Conservation (phyloP, 495 filamentous ascomycete species). For the Hypoxylon lenormandii region DNA sequence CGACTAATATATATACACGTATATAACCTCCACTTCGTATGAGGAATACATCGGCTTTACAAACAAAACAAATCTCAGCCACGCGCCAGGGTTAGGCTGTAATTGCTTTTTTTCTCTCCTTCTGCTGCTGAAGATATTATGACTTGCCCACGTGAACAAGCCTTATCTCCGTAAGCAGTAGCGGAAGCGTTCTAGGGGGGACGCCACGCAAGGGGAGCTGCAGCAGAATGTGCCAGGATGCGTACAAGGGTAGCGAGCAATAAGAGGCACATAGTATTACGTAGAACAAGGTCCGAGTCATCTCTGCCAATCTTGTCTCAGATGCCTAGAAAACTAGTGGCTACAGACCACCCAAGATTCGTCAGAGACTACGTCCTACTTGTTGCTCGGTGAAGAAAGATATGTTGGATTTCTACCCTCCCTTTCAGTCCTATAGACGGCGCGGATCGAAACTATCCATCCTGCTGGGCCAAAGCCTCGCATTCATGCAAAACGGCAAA, state of each 20-base stretch:
- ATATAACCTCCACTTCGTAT: not conserved
- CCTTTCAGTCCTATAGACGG: not conserved
- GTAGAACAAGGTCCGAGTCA: conserved; percentile 22
- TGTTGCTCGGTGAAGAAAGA: conserved; percentile 18
- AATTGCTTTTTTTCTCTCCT: conserved; percentile 31
- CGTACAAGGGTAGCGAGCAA: conserved; percentile 32
- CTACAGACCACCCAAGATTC: not conserved
- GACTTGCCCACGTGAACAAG: conserved; percentile 15
- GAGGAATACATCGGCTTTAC: conserved; percentile 13
- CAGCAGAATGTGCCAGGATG: conserved; percentile 24
- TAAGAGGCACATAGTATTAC: conserved; percentile 10
- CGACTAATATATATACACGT: conserved; percentile 22
- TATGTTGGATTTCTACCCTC: conserved; percentile 3
- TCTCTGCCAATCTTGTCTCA: conserved; percentile 27
- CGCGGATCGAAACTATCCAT: conserved; percentile 3
- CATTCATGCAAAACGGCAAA: conserved; percentile 11
- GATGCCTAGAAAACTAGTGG: conserved; percentile 11
- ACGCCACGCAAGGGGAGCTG: conserved; percentile 30
- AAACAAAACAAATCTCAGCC: conserved; percentile 4
- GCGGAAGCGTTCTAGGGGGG: not conserved
- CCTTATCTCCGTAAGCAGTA: not conserved
- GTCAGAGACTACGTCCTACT: conserved; percentile 9
- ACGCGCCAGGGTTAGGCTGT: conserved; percentile 8
- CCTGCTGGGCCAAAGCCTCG: conserved; percentile 7
- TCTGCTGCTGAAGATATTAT: conserved; percentile 23